Base-by-base conservation (phyloP, 2,329 filamentous ascomycete species). In the Hirsutella thompsonii region DNA sequence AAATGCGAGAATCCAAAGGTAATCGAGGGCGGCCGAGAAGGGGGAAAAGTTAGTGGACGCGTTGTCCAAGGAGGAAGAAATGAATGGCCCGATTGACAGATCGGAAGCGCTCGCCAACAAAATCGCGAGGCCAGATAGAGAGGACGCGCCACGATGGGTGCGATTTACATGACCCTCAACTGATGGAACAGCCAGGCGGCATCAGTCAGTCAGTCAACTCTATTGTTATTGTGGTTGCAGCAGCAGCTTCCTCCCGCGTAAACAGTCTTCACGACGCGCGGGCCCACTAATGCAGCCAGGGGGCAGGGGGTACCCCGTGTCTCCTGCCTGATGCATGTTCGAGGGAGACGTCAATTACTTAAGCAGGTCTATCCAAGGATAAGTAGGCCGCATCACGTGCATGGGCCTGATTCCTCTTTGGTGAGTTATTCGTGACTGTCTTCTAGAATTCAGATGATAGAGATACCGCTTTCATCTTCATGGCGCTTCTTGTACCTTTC, bases 191-290 rank as follows among this genome's bases (percentile, higher is more conserved):
- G 42, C 41, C 32, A 8, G 5, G 5, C 11, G n/a, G 32, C 14
- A 34, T 32, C 11, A 32, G 11, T 26, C 23, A 26, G 23, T n/a
- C n/a, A n/a, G n/a, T n/a, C n/a, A n/a, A n/a, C n/a, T n/a, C 13
- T 34, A 44, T 32, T 20, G 52, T 55, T 57, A 49, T 53, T 49
- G 46, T 47, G 52, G 49, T 52, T 45, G 41, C 43, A 39, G 41
- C 40, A 42, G 46, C 43, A 5, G 13, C 29, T 29, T n/a, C n/a
- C 42, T 35, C 16, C 19, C 44, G 44, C 47, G 55, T 56, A 55
- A 55, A 57, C 55, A 57, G 32, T 34, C 32, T 16, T 34, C 32
- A 16, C 32, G 32, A 34, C 32, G 32, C 32, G 32, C 32, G 8
- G 6, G 32, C 14, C 32, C 32, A 34, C 32, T 34, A 34, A 34